Base-by-base conservation (phyloP, 2,329 filamentous ascomycete genomes). In the Talaromyces marneffei region DNA sequence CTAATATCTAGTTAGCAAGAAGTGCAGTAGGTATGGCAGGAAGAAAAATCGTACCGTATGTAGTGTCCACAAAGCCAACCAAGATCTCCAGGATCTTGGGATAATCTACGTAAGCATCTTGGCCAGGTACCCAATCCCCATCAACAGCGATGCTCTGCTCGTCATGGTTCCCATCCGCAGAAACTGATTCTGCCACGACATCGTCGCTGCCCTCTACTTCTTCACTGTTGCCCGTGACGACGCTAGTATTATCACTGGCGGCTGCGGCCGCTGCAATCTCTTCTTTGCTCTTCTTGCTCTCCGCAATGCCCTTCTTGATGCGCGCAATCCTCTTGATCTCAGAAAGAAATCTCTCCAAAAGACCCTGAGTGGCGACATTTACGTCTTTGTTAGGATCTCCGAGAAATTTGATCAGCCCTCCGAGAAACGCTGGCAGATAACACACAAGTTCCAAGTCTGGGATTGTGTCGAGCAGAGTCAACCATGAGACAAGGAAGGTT, bases 41-140 rank as follows among this genome's bases (percentile, higher is more conserved):
- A n/a, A n/a, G n/a, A n/a, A n/a, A n/a, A n/a, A n/a, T n/a, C 65
- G 67, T 69, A 91, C 90, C 89, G 68, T 88, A 80, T 2, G 90
- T 88, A 18, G 91, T 90, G 68, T 96, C 90, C 48, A 99, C 82
- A 65, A 94, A 97, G 12, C 88, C 87, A 2, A 96, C 92, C 44
- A 99, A 77, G 59, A 97, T 99, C 67, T 95, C 90, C 53, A 99
- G 78, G 37, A 99, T 96, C 66, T 89, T 91, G 63, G 90, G 87
- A 75, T 96, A 91, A 74, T 97, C 93, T 64, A 99, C 90, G 62
- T 95, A 89, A 7, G 97, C 92, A 74, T 99, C 94, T 75, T 99
- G 94, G 0, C 95, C 94, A 0, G 95, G 95, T 50, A 97, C 88
- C 92, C 93, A 99, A 71, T 97, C 94, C 63, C 92, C 92, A 68